These are phyloP conservation scores for Isoetes taiwanensis DNA, from an alignment of 75 land plant genomes.

Conservation along the genomic window DNA sequence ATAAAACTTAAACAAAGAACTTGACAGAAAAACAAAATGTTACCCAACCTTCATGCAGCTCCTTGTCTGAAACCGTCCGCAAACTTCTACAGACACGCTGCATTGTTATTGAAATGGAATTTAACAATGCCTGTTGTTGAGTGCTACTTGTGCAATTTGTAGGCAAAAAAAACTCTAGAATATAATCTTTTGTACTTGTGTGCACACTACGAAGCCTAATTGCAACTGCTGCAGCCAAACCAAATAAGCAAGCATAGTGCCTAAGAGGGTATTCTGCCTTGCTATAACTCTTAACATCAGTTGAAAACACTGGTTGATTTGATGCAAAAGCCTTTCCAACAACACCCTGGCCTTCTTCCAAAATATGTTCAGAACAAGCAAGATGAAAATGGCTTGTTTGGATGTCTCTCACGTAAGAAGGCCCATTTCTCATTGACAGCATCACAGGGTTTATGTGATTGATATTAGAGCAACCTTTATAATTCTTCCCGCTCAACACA, in stretches of 20 bases:
- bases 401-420: slow-evolving; percentile 53
- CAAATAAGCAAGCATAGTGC: slow-evolving; percentile 70
- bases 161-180: slow-evolving; percentile 72
- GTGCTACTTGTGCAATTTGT: slow-evolving; percentile 16
- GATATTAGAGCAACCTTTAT: not conserved
- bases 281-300: slow-evolving; percentile 43
- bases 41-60: slow-evolving; percentile 36
- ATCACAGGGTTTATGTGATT: no score
- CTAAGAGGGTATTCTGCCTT: slow-evolving; percentile 70
- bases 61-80: slow-evolving; percentile 30
- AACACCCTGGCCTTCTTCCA: slow-evolving; percentile 68
- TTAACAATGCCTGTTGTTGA: slow-evolving; percentile 31
- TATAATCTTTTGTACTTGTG: slow-evolving; percentile 56
- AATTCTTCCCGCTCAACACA: not conserved
- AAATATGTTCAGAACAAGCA: slow-evolving; percentile 72
- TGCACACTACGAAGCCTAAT: slow-evolving; percentile 44
- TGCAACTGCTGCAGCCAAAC: slow-evolving; percentile 45
- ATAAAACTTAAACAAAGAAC: not conserved
- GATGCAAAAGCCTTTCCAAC: slow-evolving; percentile 64
- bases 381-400: slow-evolving; percentile 57
- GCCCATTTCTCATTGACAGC: slow-evolving; percentile 51
- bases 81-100: slow-evolving; percentile 40
- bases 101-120: slow-evolving; percentile 41
- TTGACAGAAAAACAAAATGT: not conserved
- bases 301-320: slow-evolving; percentile 29